Evolutionary conservation across 192 early-diverging fungal genomes (phyloP), one percentile per base, ranked within the genome.

Genomic region (Coemansia sp.): DNA sequence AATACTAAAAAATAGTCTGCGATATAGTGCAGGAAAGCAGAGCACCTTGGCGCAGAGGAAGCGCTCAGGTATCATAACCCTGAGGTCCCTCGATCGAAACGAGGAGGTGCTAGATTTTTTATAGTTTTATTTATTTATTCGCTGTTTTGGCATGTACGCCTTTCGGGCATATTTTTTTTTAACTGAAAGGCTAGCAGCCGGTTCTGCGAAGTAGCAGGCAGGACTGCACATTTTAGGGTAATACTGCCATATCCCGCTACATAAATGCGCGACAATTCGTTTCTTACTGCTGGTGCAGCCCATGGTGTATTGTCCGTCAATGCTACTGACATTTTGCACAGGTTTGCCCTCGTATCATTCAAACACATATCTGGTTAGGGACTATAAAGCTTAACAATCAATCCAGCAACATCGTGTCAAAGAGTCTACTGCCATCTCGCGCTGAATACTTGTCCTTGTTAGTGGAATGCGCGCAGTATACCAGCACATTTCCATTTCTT

Each of bases 51-150:
- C 43, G 14, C 43, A 45, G 43, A 45, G 43, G 43, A 45, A 45
- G 43, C 14, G 43, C 43, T 2, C 43, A 45, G 43, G 43, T 2
- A 2, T 45, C 43, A 45, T 35, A 35, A 35, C 32, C 32, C 32
- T 35, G 32, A 35, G 32, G 32, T 35, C 32, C 53, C 53, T 7
- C 6, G 49, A 32, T 67, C 65, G 65, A 67, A 67, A 67, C 65
- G 22, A 38, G 57, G 57, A 39, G 65, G 65, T 67, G 65, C 65
- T 67, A 65, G 49, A 47, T 62, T 11, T 31, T 62, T 62, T 46
- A 22, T 17, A 15, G 8, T 17, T 29, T 14, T 12, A 27, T 1
- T 40, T 29, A 15, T 62, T 29, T 41, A n/a, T n/a, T n/a, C n/a
- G n/a, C n/a, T n/a, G n/a, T n/a, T n/a, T n/a, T n/a, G n/a, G n/a